phyloP scores from a whole-genome alignment of 108 stramenopile genomes.

The Schizochytrium sp. region DNA sequence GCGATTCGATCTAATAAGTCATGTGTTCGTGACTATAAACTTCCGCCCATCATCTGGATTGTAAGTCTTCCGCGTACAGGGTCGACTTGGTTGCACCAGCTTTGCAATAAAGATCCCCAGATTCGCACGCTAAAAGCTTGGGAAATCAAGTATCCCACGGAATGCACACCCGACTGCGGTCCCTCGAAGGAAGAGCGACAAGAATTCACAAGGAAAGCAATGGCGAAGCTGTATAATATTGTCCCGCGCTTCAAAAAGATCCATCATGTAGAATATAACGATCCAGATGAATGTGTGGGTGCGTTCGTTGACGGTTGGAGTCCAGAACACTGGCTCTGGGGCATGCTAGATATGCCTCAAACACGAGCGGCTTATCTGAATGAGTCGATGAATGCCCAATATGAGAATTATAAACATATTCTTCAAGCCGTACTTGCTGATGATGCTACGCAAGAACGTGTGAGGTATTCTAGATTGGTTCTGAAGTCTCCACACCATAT shows the following conservation, averaged over 20 bases:
- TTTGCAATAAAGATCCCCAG: background rate
- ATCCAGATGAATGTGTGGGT: constrained; percentile 36
- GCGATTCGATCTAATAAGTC: background rate
- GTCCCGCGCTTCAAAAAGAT: constrained; percentile 41
- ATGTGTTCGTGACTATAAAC: background rate
- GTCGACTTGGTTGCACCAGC: constrained; percentile 30
- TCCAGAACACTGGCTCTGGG: constrained; percentile 50
- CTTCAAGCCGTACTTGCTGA: background rate
- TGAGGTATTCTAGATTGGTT: background rate
- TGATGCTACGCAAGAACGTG: background rate
- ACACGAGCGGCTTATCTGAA: background rate
- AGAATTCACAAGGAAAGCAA: background rate
- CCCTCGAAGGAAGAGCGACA: background rate
- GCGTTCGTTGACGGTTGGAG: constrained; percentile 17
- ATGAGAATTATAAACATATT: background rate
- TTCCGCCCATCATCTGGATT: constrained; percentile 13
- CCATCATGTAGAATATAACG: constrained; percentile 41
- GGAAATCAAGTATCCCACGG: constrained; percentile 53
- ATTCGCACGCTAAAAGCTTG: background rate
- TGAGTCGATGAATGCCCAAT: constrained; percentile 12
- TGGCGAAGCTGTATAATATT: constrained; percentile 12
- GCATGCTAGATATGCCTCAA: constrained; percentile 41
- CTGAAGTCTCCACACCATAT: constrained; percentile 55
- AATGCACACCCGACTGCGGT: constrained; percentile 6
- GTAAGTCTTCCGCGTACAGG: constrained; percentile 39